Conservation (phyloP, 805 yeast genomes). For the Candida loeiensis region DNA sequence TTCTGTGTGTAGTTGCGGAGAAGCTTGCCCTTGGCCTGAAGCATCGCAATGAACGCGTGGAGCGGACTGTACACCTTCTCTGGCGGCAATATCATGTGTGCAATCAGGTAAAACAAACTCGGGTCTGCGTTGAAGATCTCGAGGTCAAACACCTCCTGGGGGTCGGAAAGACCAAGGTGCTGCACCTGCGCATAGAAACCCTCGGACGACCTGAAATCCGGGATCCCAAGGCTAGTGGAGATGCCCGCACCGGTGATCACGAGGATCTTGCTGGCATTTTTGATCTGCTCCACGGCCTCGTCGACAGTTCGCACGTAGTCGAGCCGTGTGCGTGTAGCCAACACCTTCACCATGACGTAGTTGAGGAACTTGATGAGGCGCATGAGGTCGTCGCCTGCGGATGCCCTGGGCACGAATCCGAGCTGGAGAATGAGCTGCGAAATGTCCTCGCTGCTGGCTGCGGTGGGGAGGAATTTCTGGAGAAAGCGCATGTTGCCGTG, state of each 20-base stretch:
- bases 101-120: slow-evolving; percentile 38
- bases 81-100: slow-evolving; percentile 44
- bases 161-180: slow-evolving; percentile 42
- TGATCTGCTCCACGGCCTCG: slow-evolving; percentile 51
- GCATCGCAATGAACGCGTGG: slow-evolving; percentile 70
- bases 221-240: slow-evolving; percentile 43
- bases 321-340: slow-evolving; percentile 52
- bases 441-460: slow-evolving; percentile 57
- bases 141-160: slow-evolving; percentile 44
- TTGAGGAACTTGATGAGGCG: slow-evolving; percentile 52
- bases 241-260: slow-evolving; percentile 47
- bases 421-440: slow-evolving; percentile 53
- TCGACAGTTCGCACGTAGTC: slow-evolving; percentile 54
- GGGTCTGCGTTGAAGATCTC: slow-evolving; percentile 38
- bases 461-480: slow-evolving; percentile 56
- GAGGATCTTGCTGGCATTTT: slow-evolving; percentile 43
- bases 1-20: slow-evolving; percentile 87
- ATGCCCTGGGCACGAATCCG: slow-evolving; percentile 51
- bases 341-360: slow-evolving; percentile 62
- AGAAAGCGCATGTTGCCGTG: slow-evolving; percentile 61
- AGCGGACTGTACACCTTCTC: slow-evolving; percentile 41
- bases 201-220: slow-evolving; percentile 44
- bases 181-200: slow-evolving; percentile 62
- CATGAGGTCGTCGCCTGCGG: slow-evolving; percentile 36
- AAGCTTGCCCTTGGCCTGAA: slow-evolving; percentile 74